Conservation (phyloP, 768 basidiomycete species). For the Amanita pseudoporphyria region DNA sequence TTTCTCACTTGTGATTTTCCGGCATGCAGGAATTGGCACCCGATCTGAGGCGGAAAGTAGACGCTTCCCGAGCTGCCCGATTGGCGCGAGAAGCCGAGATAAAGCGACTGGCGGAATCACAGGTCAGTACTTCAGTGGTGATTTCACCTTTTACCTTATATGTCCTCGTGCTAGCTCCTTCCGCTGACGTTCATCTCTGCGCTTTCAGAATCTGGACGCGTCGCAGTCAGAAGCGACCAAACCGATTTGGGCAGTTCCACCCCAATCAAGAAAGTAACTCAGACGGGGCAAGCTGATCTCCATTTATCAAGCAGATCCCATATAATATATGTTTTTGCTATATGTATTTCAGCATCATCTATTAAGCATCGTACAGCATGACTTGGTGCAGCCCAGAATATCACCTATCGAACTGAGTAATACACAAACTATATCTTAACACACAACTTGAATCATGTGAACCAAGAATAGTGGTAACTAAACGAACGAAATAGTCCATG, state of each 20-base stretch:
- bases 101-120: constrained; percentile 40
- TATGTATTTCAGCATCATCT: not conserved
- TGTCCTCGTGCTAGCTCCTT: no score
- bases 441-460: not conserved
- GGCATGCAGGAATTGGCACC: constrained; percentile 47
- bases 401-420: not conserved
- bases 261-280: not conserved
- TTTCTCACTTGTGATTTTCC: not conserved
- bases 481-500: not conserved
- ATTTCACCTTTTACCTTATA: not conserved
- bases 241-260: constrained; percentile 23
- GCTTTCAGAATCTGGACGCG: not conserved
- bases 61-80: constrained; percentile 44
- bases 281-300: no score
- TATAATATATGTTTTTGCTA: no score
- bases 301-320: no score
- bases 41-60: constrained; percentile 54
- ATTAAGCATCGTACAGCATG: not conserved
- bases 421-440: not conserved
- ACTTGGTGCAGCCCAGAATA: not conserved
- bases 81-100: constrained; percentile 43
- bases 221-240: constrained; percentile 17
- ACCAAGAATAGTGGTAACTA: not conserved
- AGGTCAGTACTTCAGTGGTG: constrained; percentile 28
- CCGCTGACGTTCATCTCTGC: not conserved